Evolutionary conservation across 176 grass and related monocot genomes (phyloP).

Genomic region (Hsuehochloa calcarea): DNA sequence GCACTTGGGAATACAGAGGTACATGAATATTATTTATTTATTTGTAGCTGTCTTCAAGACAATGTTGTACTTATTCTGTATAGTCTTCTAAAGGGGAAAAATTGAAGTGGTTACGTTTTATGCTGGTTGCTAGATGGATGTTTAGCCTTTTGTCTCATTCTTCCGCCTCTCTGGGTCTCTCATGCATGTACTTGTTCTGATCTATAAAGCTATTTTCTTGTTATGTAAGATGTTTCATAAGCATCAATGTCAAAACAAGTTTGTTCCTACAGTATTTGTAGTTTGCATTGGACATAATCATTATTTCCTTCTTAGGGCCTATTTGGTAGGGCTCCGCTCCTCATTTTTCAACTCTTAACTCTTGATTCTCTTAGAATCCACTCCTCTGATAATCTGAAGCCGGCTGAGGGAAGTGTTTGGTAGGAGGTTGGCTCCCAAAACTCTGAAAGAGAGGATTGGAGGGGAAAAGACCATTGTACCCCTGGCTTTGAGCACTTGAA

Average conservation of each 20-base stretch:
- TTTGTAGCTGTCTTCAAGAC: not conserved
- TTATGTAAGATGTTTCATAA: not conserved
- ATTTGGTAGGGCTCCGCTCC: too few relatives aligned
- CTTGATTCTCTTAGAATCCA: too few relatives aligned
- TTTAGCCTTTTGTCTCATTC: not conserved
- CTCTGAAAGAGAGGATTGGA: too few relatives aligned
- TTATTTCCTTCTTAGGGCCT: not conserved
- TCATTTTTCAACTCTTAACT: too few relatives aligned
- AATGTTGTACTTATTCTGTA: not conserved
- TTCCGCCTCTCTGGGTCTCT: not conserved
- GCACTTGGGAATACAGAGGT: conserved; percentile 94
- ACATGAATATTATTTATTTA: conserved; percentile 21
- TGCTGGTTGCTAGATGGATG: not conserved
- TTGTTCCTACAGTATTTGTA: not conserved
- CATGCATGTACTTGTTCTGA: conserved; percentile 19
- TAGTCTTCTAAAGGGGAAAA: not conserved
- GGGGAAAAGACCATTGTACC: too few relatives aligned
- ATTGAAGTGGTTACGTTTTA: not conserved
- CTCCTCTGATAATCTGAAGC: too few relatives aligned
- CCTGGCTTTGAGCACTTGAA: too few relatives aligned
- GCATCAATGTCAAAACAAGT: not conserved
- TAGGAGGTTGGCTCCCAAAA: too few relatives aligned
- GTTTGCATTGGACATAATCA: not conserved
- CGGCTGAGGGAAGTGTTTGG: too few relatives aligned
- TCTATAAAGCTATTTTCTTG: not conserved